Conservation (phyloP, 225 moss, liverwort and hornwort species). For the Anthoceros angustus region DNA sequence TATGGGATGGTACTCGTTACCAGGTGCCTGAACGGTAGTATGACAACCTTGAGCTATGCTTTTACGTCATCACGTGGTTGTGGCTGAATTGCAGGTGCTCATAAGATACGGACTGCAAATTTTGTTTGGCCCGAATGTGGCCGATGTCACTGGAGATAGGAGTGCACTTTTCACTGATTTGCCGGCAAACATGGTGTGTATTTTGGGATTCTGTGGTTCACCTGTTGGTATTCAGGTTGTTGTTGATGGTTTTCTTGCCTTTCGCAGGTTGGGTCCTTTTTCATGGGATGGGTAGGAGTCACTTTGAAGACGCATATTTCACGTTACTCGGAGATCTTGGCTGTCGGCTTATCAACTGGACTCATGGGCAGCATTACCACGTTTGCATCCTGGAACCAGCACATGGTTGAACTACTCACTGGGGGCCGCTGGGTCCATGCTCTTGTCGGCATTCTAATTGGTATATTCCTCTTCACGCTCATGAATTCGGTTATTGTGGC, state of each 20-base stretch:
- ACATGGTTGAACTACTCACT: constrained; percentile 43
- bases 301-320: constrained; percentile 70
- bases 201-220: neutral
- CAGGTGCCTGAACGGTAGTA: neutral
- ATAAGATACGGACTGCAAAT: constrained; percentile 59
- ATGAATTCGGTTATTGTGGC: no score
- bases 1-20: neutral
- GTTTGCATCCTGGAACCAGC: constrained; percentile 75
- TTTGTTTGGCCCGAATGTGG: constrained; percentile 35
- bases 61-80: neutral
- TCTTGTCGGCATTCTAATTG: constrained; percentile 46
- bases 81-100: constrained; percentile 33
- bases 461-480: constrained; percentile 22
- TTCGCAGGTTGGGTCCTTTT: constrained; percentile 74
- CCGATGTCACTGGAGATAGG: constrained; percentile 32
- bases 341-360: constrained; percentile 82
- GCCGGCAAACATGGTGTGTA: constrained; percentile 77
- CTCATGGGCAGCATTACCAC: constrained; percentile 98
- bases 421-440: constrained; percentile 46
- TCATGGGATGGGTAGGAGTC: constrained; percentile 98
- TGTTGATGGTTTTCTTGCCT: constrained; percentile 1
- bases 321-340: constrained; percentile 52
- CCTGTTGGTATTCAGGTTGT: neutral
- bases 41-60: neutral
- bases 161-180: constrained; percentile 58